Evolutionary conservation across 805 yeast genomes (phyloP), one percentile per base, ranked within the genome.

Genomic region (Saturnispora sanitii): DNA sequence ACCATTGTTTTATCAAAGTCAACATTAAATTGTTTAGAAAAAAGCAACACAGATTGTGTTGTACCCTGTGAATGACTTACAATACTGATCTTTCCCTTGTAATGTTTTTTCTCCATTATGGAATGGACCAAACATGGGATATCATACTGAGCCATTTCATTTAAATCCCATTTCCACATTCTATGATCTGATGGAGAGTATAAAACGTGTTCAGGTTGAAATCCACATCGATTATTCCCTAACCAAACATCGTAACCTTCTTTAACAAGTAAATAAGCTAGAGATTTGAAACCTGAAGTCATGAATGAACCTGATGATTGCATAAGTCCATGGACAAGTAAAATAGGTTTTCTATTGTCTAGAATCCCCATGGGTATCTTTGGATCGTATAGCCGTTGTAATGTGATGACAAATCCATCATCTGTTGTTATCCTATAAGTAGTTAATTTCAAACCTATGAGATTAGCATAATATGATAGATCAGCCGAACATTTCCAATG

Each of bases 1-100:
- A 90, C 58, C 46, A 76, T 78, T n/a, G n/a, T n/a, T 4, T 64
- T 60, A 20, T 50, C 45, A 30, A 52, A 53, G 0, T 40, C 35
- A 17, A 51, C 21, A 35, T 76, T 75, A 33, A 57, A 56, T 29
- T 70, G 71, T 39, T 65, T 62, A 15, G 81, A 70, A 27, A 92
- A 63, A 36, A 86, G 74, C 51, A 82, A 62, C 41, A 86, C 81
- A 1, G 82, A 70, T 58, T 88, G 95, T 0, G 96, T 77, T 2
- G 96, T 87, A 1, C 97, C 97, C 61, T 92, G 97, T 13, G 94
- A 84, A 56, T 90, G 98, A 1, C 88, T 88, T 8, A 79, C 69
- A 18, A 90, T 59, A 0, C 80, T 68, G 6, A 88, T 50, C 50
- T 77, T 71, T 3, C 55, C 53, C 37, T 57, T 39, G 21, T 41